Evolutionary conservation across 805 yeast genomes (phyloP), one percentile per base, ranked within the genome.

Genomic region (Lipomyces anomalus): DNA sequence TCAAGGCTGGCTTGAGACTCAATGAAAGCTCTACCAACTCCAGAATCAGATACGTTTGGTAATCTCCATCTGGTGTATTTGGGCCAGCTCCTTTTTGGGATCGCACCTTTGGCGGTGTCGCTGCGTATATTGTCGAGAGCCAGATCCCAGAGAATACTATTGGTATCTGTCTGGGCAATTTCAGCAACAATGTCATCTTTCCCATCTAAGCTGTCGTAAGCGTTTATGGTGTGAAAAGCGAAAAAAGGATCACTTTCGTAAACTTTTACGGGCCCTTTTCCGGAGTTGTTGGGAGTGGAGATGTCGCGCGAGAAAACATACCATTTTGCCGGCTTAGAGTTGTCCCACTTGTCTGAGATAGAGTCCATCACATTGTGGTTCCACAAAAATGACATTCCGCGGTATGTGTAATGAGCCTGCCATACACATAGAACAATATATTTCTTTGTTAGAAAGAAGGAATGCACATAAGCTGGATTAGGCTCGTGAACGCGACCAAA

Each of bases 131-230:
- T 18, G 3, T 43, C 46, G 20, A 43, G 37, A 3, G 38, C 18
- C 11, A 43, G 23, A 11, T 30, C 34, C 35, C 40, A 43, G 24
- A 43, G 34, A 24, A 38, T 13, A 3, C 18, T 18, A 16, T 43
- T 38, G 11, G 22, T 40, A 13, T 38, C 32, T 16, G 11, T 24
- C 35, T 43, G 43, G 3, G 47, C 34, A 16, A 43, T 17, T 16
- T 40, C 22, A 32, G 35, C 37, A 23, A 20, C 32, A 6, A 43
- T 21, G 24, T 43, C 43, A 22, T 43, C 47, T n/a, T n/a, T n/a
- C 21, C 43, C 47, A 17, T 43, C 43, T n/a, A n/a, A n/a, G n/a
- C n/a, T n/a, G 34, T 43, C 47, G 21, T 35, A 38, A 6, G 47
- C 28, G 28, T 43, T 43, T 3, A 38, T 33, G 16, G 42, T 16